Conservation (phyloP, 306 rosid genomes). For the Datisca glomerata region DNA sequence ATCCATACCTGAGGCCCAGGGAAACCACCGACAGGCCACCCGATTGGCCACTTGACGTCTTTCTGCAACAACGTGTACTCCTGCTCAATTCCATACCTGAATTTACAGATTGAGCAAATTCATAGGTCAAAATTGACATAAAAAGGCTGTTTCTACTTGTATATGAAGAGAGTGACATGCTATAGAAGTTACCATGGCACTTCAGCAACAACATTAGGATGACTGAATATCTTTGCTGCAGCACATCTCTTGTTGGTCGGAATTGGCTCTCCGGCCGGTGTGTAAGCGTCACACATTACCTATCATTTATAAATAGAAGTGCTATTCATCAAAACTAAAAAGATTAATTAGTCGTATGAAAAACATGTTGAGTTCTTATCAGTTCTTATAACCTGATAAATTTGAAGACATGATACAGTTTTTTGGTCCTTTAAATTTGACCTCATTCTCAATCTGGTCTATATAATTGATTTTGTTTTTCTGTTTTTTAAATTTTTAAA, state of each 20-base stretch:
- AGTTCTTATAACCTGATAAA: no score
- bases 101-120: no score
- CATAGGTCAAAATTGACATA: no score
- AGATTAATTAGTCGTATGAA: neutral
- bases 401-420: no score
- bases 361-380: no score
- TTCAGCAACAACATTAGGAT: constrained; percentile 41
- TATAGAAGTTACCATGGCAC: constrained; percentile 26
- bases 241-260: constrained; percentile 49
- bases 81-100: constrained; percentile 34
- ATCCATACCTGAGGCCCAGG: constrained; percentile 47
- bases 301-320: neutral
- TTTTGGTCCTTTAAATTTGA: no score
- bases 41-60: constrained; percentile 43
- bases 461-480: no score
- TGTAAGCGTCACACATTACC: constrained; percentile 54
- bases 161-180: no score
- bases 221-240: constrained; percentile 49
- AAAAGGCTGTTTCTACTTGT: no score
- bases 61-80: constrained; percentile 56
- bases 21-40: constrained; percentile 55
- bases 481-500: no score
- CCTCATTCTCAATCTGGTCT: no score
- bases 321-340: neutral
- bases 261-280: constrained; percentile 51